Conservation (phyloP, 1,139 yeast species). For the Kodamaea sp. region DNA sequence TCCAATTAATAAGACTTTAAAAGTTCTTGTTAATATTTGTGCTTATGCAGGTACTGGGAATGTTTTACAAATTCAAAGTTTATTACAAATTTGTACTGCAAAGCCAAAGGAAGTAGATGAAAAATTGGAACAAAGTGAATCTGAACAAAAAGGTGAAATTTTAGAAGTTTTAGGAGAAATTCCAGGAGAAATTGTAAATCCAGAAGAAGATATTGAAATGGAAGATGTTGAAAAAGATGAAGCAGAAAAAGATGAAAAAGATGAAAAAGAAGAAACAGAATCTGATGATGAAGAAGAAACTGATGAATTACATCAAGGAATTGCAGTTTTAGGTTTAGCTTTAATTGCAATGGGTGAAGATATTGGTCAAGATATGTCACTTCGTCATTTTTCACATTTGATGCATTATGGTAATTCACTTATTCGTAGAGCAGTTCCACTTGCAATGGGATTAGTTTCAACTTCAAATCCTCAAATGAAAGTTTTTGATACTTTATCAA, state of each 20-base stretch:
- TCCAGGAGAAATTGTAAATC: too few relatives aligned
- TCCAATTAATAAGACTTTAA: conserved; percentile 86
- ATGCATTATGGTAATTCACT: conserved; percentile 97
- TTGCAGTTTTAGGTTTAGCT: conserved; percentile 93
- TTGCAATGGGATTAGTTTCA: conserved; percentile 94
- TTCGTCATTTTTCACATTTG: conserved; percentile 94
- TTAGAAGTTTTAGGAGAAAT: conserved; percentile 15
- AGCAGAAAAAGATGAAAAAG: conserved; percentile 21
- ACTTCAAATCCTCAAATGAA: conserved; percentile 96
- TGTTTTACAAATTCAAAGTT: conserved; percentile 88
- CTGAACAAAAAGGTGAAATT: conserved; percentile 25
- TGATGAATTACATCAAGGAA: conserved; percentile 74
- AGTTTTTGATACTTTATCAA: conserved; percentile 91
- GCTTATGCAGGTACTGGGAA: conserved; percentile 98
- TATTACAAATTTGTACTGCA: conserved; percentile 83
- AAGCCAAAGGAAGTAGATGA: conserved; percentile 38
- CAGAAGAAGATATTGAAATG: conserved; percentile 16
- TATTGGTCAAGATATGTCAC: conserved; percentile 95
- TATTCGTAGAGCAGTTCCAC: conserved; percentile 91
- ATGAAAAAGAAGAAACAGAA: conserved; percentile 24
- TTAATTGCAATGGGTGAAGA: conserved; percentile 97
- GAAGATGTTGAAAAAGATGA: conserved; percentile 30
- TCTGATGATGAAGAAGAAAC: conserved; percentile 37
- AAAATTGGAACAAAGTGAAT: conserved; percentile 37
- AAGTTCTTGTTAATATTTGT: conserved; percentile 86